These are phyloP conservation scores for Gleditsia sinensis DNA, from an alignment of 306 rosid genomes.

Conservation along the genomic window DNA sequence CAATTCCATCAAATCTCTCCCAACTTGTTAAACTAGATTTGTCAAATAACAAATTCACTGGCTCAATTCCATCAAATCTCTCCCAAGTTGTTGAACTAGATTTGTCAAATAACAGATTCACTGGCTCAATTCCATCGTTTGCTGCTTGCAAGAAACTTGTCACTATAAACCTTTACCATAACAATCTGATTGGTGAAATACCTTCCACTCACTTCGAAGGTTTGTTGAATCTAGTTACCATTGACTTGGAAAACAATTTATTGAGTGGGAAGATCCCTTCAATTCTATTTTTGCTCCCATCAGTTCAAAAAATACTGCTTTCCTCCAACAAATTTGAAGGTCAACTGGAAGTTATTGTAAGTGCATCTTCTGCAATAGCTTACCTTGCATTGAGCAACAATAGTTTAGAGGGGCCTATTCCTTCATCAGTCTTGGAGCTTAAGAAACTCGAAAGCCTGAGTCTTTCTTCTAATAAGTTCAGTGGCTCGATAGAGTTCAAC, in stretches of 20 bases:
- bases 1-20: no score
- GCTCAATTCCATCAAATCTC: no score
- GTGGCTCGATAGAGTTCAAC: no score
- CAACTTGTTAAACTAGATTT: no score
- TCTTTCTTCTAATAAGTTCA: no score
- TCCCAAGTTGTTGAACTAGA: no score
- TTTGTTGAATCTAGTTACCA: neutral
- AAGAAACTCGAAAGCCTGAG: no score
- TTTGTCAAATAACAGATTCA: neutral
- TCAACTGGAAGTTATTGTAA: neutral
- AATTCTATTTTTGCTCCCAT: conserved; percentile 6
- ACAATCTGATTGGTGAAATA: neutral
- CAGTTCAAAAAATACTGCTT: neutral
- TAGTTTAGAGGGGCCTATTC: no score
- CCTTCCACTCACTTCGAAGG: neutral
- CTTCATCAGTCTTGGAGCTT: no score
- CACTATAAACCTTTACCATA: neutral
- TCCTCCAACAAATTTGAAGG: conserved; percentile 17
- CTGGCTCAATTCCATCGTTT: conserved; percentile 15
- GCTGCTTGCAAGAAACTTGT: neutral
- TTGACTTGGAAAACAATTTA: neutral
- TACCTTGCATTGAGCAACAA: no score
- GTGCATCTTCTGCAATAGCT: no score
- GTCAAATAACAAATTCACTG: no score
- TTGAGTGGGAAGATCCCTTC: conserved; percentile 24